These are phyloP conservation scores for Trypanosomatidae sp. DNA, from an alignment of 208 protist genomes.

Conservation along the genomic window DNA sequence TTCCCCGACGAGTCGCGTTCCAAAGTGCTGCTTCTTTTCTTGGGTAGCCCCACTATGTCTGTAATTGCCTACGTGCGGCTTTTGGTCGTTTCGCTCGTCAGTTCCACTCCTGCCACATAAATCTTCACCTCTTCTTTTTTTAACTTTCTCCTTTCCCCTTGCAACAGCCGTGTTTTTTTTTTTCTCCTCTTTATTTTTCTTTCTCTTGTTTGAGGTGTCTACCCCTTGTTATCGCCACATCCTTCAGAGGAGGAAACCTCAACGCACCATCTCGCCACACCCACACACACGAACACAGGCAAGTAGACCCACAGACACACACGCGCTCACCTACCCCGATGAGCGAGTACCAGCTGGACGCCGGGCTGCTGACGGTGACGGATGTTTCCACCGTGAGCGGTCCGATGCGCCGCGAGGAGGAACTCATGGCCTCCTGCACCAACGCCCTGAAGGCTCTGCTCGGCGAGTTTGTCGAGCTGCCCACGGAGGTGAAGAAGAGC, in stretches of 20 bases:
- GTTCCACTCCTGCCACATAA: neutral
- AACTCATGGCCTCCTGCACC: slow-evolving; percentile 64
- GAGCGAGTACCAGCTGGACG: slow-evolving; percentile 79
- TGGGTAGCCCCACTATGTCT: too few relatives aligned
- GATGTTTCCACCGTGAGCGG: slow-evolving; percentile 82
- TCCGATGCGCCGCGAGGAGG: slow-evolving; percentile 78
- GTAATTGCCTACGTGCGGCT: too few relatives aligned
- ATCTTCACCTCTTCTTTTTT: neutral
- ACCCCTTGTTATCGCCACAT: too few relatives aligned
- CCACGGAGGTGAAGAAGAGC: slow-evolving; percentile 73
- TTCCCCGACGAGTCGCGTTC: too few relatives aligned
- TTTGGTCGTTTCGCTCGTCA: too few relatives aligned
- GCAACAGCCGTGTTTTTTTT: too few relatives aligned
- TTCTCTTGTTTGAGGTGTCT: too few relatives aligned
- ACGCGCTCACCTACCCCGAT: too few relatives aligned
- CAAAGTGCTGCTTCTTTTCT: too few relatives aligned
- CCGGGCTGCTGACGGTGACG: slow-evolving; percentile 78
- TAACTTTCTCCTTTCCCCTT: neutral
- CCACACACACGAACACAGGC: neutral
- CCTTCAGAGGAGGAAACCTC: too few relatives aligned
- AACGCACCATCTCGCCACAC: neutral
- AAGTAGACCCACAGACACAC: too few relatives aligned
- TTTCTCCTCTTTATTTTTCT: neutral
- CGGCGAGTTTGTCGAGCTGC: slow-evolving; percentile 64
- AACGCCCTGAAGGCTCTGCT: slow-evolving; percentile 70